These are phyloP conservation scores for Penicillium atrosanguineum DNA, from an alignment of 495 filamentous ascomycete species.

Conservation along the genomic window DNA sequence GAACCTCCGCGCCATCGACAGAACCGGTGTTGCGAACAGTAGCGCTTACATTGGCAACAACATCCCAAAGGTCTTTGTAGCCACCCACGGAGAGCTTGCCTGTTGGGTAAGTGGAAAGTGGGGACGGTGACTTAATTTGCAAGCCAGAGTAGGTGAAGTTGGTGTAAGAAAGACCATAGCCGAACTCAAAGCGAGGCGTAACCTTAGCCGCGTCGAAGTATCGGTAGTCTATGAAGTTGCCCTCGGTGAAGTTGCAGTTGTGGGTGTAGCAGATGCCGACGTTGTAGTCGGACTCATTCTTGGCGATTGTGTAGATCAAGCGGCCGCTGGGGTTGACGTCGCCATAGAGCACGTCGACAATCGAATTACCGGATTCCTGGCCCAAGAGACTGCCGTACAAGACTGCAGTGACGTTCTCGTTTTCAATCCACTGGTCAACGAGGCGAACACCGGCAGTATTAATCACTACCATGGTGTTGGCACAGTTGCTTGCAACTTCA, in stretches of 20 bases:
- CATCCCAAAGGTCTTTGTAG: constrained; percentile 53
- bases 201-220: constrained; percentile 56
- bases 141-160: constrained; percentile 51
- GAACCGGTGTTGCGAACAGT: constrained; percentile 56
- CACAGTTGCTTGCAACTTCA: too few relatives aligned
- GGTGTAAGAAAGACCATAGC: constrained; percentile 65
- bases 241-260: constrained; percentile 52
- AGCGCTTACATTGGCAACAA: constrained; percentile 45
- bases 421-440: constrained; percentile 43
- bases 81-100: constrained; percentile 44
- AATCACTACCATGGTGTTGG: too few relatives aligned
- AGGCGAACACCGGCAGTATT: constrained; percentile 39
- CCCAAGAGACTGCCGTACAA: constrained; percentile 75
- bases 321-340: constrained; percentile 45
- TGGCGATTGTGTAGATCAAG: constrained; percentile 76
- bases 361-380: constrained; percentile 75
- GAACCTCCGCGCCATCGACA: constrained; percentile 50
- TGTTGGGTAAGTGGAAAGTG: constrained; percentile 1
- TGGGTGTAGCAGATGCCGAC: constrained; percentile 9
- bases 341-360: constrained; percentile 74
- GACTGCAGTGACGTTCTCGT: constrained; percentile 67
- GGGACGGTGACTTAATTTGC: constrained; percentile 15
- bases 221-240: constrained; percentile 54
- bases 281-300: constrained; percentile 61
- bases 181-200: constrained; percentile 63